These are phyloP conservation scores for Oryza rufipogon DNA, from an alignment of 176 grass and related monocot genomes.

Conservation along the genomic window DNA sequence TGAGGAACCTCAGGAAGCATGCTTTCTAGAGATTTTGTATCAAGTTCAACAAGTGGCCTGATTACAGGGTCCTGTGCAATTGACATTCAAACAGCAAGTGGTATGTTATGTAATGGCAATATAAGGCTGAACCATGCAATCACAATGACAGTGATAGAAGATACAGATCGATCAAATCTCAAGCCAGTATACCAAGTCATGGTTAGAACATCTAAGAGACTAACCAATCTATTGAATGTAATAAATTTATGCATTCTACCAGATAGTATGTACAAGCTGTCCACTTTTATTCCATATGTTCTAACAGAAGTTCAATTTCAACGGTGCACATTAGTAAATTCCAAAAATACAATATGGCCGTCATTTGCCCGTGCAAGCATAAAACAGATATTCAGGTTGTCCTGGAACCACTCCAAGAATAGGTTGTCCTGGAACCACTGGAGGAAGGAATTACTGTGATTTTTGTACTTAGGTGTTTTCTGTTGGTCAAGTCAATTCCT, in stretches of 20 bases:
- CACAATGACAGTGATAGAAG: not conserved
- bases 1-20: conserved; percentile 80
- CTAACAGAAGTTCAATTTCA: not conserved
- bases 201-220: not conserved
- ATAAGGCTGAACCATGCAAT: not conserved
- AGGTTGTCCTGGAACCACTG: not conserved
- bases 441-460: not conserved
- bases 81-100: conserved; percentile 12
- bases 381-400: not conserved
- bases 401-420: not conserved
- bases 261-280: not conserved
- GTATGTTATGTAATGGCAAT: not conserved
- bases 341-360: not conserved
- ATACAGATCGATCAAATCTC: not conserved
- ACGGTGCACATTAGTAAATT: not conserved
- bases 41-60: conserved; percentile 74
- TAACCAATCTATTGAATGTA: not conserved
- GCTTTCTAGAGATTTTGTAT: conserved; percentile 58
- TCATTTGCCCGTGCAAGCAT: not conserved
- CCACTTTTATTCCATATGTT: not conserved
- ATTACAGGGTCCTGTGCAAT: conserved; percentile 63
- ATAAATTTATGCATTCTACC: not conserved
- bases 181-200: not conserved
- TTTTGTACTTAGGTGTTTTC: not conserved
- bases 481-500: not conserved